Evolutionary conservation across 2,329 filamentous ascomycete genomes (phyloP), one percentile per base, ranked within the genome.

Genomic region (Aspergillus intermedius): DNA sequence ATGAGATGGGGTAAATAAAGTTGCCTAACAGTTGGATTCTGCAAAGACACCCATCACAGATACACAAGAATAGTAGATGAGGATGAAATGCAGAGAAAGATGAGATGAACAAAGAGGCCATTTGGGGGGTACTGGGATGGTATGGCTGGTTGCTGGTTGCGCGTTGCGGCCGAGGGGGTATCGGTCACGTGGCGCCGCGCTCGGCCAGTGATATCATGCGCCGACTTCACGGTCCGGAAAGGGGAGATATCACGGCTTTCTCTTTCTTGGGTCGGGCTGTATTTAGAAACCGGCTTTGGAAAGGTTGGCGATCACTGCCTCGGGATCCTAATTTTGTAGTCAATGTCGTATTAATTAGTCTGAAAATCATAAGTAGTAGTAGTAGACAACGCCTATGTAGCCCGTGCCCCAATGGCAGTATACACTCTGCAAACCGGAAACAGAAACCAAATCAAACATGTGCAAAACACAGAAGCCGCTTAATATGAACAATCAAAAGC

Each of bases 151-250:
- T 30, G 25, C 12, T 30, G 25, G 55, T 58, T 60, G 57, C 58
- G 54, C 48, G 53, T 54, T 60, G 62, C 54, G 59, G 54, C 47
- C 52, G 53, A 49, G 49, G 53, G 54, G 53, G 51, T 50, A 37
- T 28, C 41, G 32, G 52, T 72, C 70, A 72, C 70, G 69, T 72
- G 70, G 54, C 25, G 48, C 34, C 34, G 28, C 21, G 47, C 46
- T 51, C 45, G 48, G 60, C 68, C 68, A 72, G 69, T 72, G 66
- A 71, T 60, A 69, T 61, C 56, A 59, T 61, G 54, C 59, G 54
- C 53, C 61, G 59, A 61, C 64, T 60, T 71, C 69, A 72, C 69
- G 67, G 54, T 57, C 53, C 53, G 43, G 45, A 54, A 59, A 48
- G 50, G 42, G 39, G 19, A 41, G 41, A 45, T 37, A 44, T 47